Percentiles rank a stretch among this genome's conserved stretches.
phyloP scores from a whole-genome alignment of 2,329 filamentous ascomycete genomes.

The Gnomoniopsis sp. region DNA sequence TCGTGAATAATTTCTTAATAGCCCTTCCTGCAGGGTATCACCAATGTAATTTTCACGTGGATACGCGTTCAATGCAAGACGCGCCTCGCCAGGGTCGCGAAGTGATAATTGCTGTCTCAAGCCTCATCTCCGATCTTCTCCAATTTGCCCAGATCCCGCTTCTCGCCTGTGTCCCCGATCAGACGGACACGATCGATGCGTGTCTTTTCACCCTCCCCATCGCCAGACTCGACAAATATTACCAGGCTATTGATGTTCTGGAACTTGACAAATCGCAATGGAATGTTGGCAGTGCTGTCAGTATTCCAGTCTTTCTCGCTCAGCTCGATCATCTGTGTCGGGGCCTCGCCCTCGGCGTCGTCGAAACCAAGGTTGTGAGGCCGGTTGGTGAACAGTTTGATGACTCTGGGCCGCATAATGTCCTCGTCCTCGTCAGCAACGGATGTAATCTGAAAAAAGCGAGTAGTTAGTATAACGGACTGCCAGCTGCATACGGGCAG shows the following conservation, averaged over 20 bases:
- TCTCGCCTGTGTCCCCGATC: slow-evolving; percentile 87
- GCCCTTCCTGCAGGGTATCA: not conserved
- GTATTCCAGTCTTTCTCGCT: slow-evolving; percentile 76
- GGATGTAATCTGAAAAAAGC: slow-evolving; percentile 71
- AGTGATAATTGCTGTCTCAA: slow-evolving; percentile 29
- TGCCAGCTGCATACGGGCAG: not conserved
- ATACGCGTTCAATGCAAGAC: not conserved
- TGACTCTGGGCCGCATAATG: slow-evolving; percentile 75
- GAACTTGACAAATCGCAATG: slow-evolving; percentile 92
- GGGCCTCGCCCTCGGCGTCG: slow-evolving; percentile 81
- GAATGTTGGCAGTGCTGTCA: slow-evolving; percentile 68
- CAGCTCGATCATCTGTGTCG: slow-evolving; percentile 77
- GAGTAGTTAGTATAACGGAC: not conserved
- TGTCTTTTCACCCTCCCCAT: slow-evolving; percentile 79
- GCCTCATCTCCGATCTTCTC: slow-evolving; percentile 88
- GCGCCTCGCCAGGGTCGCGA: not conserved
- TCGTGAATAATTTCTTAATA: not conserved
- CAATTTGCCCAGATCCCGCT: slow-evolving; percentile 88
- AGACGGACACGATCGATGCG: slow-evolving; percentile 76
- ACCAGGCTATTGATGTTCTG: slow-evolving; percentile 87
- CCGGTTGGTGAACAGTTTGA: slow-evolving; percentile 85
- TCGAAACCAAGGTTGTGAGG: slow-evolving; percentile 91
- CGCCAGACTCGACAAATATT: slow-evolving; percentile 83
- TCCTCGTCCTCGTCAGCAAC: slow-evolving; percentile 62
- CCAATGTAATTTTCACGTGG: not conserved